Conservation (phyloP, 306 rosid species). For the cucumber (Cucumis sativus) region DNA sequence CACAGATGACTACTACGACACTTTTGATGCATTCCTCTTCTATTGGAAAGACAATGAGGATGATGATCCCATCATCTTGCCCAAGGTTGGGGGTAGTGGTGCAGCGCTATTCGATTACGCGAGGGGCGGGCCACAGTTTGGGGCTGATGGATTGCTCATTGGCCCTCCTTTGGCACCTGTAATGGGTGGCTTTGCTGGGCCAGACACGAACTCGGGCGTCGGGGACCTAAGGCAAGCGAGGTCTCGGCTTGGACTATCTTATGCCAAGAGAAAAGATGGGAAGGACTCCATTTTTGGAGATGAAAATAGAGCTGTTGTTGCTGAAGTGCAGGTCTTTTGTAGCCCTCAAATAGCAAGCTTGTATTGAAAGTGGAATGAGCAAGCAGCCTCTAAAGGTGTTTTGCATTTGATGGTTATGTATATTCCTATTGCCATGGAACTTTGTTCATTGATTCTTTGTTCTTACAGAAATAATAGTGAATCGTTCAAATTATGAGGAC, state of each 20-base stretch:
- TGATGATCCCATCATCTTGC: conserved; percentile 26
- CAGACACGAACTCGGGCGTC: conserved; percentile 41
- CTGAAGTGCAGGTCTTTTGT: conserved; percentile 75
- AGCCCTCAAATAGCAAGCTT: conserved; percentile 87
- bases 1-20: conserved; percentile 84
- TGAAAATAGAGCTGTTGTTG: conserved; percentile 47
- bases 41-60: conserved; percentile 29
- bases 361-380: conserved; percentile 28
- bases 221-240: conserved; percentile 76
- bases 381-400: neutral
- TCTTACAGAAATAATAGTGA: neutral
- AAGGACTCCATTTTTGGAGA: conserved; percentile 79
- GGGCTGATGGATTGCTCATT: conserved; percentile 70
- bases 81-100: conserved; percentile 42
- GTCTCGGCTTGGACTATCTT: conserved; percentile 76
- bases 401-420: neutral
- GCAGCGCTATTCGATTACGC: conserved; percentile 50
- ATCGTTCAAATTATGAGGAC: neutral
- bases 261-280: conserved; percentile 77
- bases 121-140: conserved; percentile 71
- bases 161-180: conserved; percentile 41
- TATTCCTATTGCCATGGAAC: neutral
- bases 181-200: conserved; percentile 46
- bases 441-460: neutral
- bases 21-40: conserved; percentile 78